Evolutionary conservation across 2,329 filamentous ascomycete genomes (phyloP), one percentile per base, ranked within the genome.

Genomic region (Furcasterigmium sp.): DNA sequence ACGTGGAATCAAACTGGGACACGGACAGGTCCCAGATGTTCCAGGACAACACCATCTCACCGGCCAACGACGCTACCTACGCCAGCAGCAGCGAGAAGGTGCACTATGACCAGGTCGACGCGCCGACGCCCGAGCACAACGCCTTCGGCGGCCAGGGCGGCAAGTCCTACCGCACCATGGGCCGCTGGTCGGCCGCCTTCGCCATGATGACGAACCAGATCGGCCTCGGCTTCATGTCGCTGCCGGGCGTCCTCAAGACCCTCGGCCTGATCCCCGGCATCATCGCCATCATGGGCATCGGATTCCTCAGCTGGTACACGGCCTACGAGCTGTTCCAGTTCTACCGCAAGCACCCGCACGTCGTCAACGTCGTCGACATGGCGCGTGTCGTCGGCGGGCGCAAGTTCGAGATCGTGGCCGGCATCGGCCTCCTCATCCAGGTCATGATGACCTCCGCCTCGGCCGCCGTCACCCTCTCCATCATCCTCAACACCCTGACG

Each of bases 371-470:
- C 32, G 32, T 35, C 15, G 32, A 35, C 32, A 35, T 35, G 32
- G 32, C 32, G n/a, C 17, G 18, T n/a, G 18, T 35, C n/a, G 32
- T 35, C 32, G 32, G 32, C 15, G 32, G 32, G n/a, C 32, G 32
- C n/a, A 15, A 17, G 7, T 35, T 35, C 32, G 32, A 35, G 32
- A 17, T 35, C n/a, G 32, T 35, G 5, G 17, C 18, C 32, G 32
- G 32, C 11, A 35, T 35, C n/a, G 32, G 85, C 70, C 83, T 87
- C 57, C 57, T 87, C 10, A 58, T 87, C 50, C 86, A 87, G 67
- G 85, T 87, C 57, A 84, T 80, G 39, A 84, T 85, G 62, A 85
- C 85, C 46, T 74, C 78, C 64, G 80, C 78, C 35, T 73, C 84
- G 46, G 82, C 85, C 55, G 82, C 78, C 53, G 68, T 86, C 40